Conservation (phyloP, 495 filamentous ascomycete genomes). For the Niebla homalea region DNA sequence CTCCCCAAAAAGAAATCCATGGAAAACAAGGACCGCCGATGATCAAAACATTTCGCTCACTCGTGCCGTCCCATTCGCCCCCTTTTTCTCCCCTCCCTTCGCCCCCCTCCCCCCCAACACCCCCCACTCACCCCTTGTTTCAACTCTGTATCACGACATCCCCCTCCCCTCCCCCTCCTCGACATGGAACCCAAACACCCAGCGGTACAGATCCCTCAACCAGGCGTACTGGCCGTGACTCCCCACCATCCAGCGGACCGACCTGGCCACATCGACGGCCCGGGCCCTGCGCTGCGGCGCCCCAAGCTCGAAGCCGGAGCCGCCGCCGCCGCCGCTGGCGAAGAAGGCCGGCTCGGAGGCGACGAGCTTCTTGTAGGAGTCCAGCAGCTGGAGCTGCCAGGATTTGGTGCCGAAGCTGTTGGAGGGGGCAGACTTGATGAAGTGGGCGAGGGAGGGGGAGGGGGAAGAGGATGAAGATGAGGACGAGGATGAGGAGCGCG, state of each 20-base stretch:
- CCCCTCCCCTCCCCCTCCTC: conserved; percentile 45
- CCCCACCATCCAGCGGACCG: conserved; percentile 59
- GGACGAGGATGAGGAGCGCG: conserved; percentile 19
- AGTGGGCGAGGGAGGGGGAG: conserved; percentile 41
- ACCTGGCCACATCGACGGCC: conserved; percentile 60
- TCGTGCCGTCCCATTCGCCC: too few species aligned
- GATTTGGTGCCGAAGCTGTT: conserved; percentile 62
- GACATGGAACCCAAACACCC: conserved; percentile 73
- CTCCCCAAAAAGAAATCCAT: too few species aligned
- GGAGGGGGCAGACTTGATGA: conserved; percentile 60
- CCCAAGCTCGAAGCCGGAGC: background rate
- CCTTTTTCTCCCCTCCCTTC: too few species aligned
- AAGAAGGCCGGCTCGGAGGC: conserved; percentile 51
- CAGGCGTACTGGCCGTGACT: conserved; percentile 51
- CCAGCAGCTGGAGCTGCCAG: conserved; percentile 56
- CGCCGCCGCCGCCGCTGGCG: conserved; percentile 26
- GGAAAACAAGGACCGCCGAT: too few species aligned
- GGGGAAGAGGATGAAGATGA: background rate
- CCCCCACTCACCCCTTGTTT: background rate
- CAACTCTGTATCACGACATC: conserved; percentile 13
- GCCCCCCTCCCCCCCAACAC: background rate
- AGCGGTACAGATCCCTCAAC: conserved; percentile 62
- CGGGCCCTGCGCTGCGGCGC: conserved; percentile 40
- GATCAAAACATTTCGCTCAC: too few species aligned
- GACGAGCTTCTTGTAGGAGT: conserved; percentile 66